Evolutionary conservation across 805 yeast species (phyloP).

Genomic region (Suhomyces pyralidae): DNA sequence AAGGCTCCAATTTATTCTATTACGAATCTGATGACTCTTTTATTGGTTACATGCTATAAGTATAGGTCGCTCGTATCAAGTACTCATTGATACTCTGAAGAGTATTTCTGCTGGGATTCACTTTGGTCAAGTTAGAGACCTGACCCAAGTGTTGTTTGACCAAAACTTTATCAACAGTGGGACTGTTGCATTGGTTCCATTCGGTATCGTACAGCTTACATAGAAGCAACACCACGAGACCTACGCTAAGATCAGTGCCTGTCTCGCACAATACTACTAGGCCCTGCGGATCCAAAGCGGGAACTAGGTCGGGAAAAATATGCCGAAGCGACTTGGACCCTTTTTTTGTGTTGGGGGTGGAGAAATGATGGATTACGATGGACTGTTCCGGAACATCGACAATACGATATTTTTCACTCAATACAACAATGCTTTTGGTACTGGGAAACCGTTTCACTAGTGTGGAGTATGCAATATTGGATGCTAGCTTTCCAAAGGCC

Average conservation of each 20-base stretch:
- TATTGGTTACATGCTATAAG: not conserved
- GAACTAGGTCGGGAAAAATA: constrained; percentile 43
- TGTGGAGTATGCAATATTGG: constrained; percentile 10
- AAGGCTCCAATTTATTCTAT: no score
- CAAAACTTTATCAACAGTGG: constrained; percentile 44
- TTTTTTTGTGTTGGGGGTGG: constrained; percentile 47
- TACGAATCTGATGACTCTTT: not conserved
- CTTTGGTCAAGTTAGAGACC: constrained; percentile 46
- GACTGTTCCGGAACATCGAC: constrained; percentile 9
- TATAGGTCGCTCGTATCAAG: constrained; percentile 29
- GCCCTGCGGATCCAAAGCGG: constrained; percentile 9
- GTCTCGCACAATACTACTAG: constrained; percentile 56
- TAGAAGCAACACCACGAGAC: constrained; percentile 53
- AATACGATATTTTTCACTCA: constrained; percentile 20
- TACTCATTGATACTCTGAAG: constrained; percentile 65
- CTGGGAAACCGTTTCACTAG: constrained; percentile 1
- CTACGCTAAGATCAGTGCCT: constrained; percentile 66
- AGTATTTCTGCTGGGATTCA: constrained; percentile 77
- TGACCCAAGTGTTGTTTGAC: constrained; percentile 55
- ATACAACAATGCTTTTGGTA: constrained; percentile 18
- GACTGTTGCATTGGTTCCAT: constrained; percentile 30
- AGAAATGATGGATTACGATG: constrained; percentile 8
- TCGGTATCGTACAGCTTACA: constrained; percentile 41
- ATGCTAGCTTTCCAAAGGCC: constrained; percentile 22
- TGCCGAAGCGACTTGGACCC: constrained; percentile 62